These are phyloP conservation scores for Saccharum officinarum DNA, from an alignment of 176 grass and related monocot genomes.

Conservation along the genomic window DNA sequence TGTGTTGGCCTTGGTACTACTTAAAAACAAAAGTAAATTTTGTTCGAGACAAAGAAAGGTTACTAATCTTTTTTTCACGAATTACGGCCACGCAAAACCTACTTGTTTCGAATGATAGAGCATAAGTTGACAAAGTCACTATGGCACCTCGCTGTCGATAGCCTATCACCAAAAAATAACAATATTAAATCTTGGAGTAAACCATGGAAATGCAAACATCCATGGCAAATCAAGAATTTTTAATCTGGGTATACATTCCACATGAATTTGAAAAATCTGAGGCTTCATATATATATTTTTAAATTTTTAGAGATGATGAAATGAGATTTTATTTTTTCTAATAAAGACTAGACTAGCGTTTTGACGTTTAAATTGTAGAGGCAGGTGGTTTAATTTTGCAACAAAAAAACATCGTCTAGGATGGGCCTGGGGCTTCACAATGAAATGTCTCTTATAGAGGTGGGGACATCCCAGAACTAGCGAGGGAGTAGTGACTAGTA, in stretches of 20 bases:
- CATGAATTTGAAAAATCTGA: no score
- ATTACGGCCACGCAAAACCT: neutral
- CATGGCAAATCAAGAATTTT: no score
- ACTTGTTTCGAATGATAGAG: neutral
- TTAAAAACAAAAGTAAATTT: neutral
- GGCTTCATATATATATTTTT: neutral
- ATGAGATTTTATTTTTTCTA: neutral
- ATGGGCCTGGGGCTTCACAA: no score
- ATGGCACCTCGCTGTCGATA: no score
- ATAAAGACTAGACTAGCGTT: neutral
- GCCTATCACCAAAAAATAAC: no score
- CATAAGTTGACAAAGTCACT: neutral
- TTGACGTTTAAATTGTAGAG: neutral
- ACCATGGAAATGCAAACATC: rapidly evolving
- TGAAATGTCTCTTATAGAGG: no score
- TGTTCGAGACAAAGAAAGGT: neutral
- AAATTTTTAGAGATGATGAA: neutral
- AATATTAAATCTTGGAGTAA: no score
- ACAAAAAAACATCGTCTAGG: neutral
- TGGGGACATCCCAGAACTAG: no score
- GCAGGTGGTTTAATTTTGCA: neutral
- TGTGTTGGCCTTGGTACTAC: neutral
- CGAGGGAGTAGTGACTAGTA: no score
- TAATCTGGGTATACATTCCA: no score
- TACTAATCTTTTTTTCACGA: neutral